Conservation (phyloP, 2,329 filamentous ascomycete species). For the Neopestalotiopsis clavispora region DNA sequence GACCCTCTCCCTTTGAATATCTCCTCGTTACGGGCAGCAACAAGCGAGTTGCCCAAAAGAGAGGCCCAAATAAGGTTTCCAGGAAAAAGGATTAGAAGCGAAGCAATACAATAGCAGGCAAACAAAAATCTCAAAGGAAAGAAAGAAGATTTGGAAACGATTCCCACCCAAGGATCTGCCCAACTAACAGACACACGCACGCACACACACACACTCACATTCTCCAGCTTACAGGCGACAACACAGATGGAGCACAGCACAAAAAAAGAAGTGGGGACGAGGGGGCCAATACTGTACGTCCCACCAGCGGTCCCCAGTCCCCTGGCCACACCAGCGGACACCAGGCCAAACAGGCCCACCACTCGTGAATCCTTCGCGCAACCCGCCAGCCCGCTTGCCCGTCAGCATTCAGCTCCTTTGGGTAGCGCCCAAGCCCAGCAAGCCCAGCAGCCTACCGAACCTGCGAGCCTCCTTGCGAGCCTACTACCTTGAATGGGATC, state of each 20-base stretch:
- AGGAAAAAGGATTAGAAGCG: background rate
- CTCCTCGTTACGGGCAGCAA: background rate
- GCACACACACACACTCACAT: background rate
- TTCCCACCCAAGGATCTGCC: background rate
- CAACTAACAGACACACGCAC: constrained; percentile 2
- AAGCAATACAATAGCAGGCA: background rate
- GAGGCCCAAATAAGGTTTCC: background rate
- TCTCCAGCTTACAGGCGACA: background rate
- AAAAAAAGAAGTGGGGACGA: background rate
- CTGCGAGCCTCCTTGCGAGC: too few species aligned
- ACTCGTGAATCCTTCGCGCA: background rate
- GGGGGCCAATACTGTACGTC: background rate
- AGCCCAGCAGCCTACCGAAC: too few species aligned
- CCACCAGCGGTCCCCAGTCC: background rate
- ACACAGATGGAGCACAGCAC: background rate
- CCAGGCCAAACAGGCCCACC: background rate
- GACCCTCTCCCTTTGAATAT: background rate
- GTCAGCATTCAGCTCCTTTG: constrained; percentile 1
- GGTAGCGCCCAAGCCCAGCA: background rate
- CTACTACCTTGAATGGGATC: background rate
- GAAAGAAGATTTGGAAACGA: background rate
- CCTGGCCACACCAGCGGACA: background rate
- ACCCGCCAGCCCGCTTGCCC: background rate
- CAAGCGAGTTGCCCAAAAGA: too few species aligned
- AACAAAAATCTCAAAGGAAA: background rate